Evolutionary conservation across 2,329 filamentous ascomycete genomes (phyloP).

Genomic region (Pseudogymnoascus destructans): DNA sequence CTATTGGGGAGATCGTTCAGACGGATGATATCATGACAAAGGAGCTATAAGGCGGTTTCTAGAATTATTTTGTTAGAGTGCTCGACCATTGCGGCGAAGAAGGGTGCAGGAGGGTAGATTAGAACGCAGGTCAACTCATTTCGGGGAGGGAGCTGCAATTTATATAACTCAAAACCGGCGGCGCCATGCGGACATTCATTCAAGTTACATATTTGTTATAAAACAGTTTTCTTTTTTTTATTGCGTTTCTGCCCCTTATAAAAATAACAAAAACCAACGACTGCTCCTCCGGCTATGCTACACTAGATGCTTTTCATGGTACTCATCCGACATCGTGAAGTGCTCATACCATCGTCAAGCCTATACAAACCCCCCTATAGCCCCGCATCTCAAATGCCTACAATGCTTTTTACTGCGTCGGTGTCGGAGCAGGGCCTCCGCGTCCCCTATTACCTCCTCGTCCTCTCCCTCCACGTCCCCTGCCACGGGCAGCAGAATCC

Average conservation of each 20-base stretch:
- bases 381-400: neutral
- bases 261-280: conserved; percentile 1
- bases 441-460: conserved; percentile 16
- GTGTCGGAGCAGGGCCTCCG: conserved; percentile 14
- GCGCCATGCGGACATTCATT: neutral
- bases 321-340: neutral
- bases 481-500: conserved; percentile 31
- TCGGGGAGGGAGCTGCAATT: neutral
- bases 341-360: conserved; percentile 6
- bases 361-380: neutral
- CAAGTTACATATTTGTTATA: neutral
- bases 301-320: conserved; percentile 4
- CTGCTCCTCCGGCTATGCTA: neutral
- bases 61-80: neutral
- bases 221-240: conserved; percentile 2
- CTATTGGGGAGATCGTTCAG: conserved; percentile 30
- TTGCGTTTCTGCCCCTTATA: neutral
- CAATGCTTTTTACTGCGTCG: neutral
- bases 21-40: conserved; percentile 33
- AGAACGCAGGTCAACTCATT: neutral
- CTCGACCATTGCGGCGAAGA: neutral
- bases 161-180: neutral
- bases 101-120: neutral
- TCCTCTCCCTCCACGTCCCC: conserved; percentile 22
- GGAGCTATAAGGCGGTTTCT: conserved; percentile 16